Evolutionary conservation across 768 basidiomycete genomes (phyloP).

Genomic region (Lyophyllum decastes): DNA sequence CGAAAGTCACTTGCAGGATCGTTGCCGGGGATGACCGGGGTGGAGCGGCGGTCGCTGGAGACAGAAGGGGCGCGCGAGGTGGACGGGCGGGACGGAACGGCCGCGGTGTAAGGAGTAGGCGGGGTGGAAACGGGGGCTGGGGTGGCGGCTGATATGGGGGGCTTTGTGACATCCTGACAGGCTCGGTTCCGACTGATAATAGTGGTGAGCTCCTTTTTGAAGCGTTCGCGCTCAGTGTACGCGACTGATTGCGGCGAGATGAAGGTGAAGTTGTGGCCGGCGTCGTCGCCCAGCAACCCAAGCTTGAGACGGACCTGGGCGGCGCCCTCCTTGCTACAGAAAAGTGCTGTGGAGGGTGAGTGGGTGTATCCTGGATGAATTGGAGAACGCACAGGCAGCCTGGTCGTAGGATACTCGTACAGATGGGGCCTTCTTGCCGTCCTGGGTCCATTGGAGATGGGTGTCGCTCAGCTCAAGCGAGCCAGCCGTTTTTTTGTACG

Average conservation of each 20-base stretch:
- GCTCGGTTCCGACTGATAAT: constrained; percentile 77
- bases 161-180: constrained; percentile 29
- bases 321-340: constrained; percentile 84
- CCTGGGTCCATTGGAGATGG: constrained; percentile 80
- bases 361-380: constrained; percentile 15
- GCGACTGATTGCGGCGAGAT: constrained; percentile 66
- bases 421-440: constrained; percentile 63
- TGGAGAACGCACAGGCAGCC: constrained; percentile 54
- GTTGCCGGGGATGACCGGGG: constrained; percentile 56
- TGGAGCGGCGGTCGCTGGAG: constrained; percentile 49
- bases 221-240: constrained; percentile 72
- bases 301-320: constrained; percentile 80
- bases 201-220: constrained; percentile 77
- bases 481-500: constrained; percentile 83
- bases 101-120: constrained; percentile 32
- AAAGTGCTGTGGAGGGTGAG: constrained; percentile 56
- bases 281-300: constrained; percentile 65
- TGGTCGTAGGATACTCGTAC: constrained; percentile 64
- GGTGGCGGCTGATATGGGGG: constrained; percentile 22
- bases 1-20: constrained; percentile 71
- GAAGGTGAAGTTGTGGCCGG: constrained; percentile 84
- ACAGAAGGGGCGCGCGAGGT: constrained; percentile 67
- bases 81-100: constrained; percentile 43
- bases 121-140: constrained; percentile 24
- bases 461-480: constrained; percentile 72